phyloP scores from a whole-genome alignment of 768 basidiomycete species.

The Fomitopsis pulvina region DNA sequence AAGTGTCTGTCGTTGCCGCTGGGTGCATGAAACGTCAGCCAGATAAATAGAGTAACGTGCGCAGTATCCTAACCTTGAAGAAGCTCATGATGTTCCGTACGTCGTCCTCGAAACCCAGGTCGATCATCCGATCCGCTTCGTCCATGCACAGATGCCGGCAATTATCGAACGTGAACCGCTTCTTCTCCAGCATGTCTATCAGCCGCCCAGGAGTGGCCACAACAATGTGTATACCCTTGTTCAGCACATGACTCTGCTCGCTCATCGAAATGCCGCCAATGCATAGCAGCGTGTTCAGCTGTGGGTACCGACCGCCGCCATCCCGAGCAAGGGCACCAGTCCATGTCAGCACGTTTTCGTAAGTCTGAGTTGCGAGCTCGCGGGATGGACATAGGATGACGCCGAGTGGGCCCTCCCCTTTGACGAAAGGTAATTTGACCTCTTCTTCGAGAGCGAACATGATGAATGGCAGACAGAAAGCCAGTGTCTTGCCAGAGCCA shows the following conservation, averaged over 20 bases:
- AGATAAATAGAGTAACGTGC: neutral
- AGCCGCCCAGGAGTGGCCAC: constrained; percentile 95
- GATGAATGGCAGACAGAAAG: constrained; percentile 95
- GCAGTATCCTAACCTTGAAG: constrained; percentile 67
- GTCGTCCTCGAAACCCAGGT: constrained; percentile 97
- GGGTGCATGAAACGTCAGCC: constrained; percentile 1
- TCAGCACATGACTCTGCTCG: constrained; percentile 90
- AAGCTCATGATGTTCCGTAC: constrained; percentile 99
- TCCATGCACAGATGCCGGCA: constrained; percentile 99
- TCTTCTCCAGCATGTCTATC: constrained; percentile 98
- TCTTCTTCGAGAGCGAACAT: constrained; percentile 97
- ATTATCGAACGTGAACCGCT: constrained; percentile 82
- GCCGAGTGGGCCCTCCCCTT: constrained; percentile 96
- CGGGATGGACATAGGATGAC: constrained; percentile 95
- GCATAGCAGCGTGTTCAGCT: constrained; percentile 81
- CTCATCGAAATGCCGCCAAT: constrained; percentile 99
- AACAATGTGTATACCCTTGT: constrained; percentile 90
- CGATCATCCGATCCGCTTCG: constrained; percentile 99
- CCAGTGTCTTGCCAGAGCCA: constrained; percentile 97
- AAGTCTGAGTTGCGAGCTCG: constrained; percentile 94
- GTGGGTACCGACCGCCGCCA: constrained; percentile 60
- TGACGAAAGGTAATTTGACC: constrained; percentile 77
- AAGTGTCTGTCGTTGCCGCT: constrained; percentile 95
- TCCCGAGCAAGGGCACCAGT: constrained; percentile 74
- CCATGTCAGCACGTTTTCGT: constrained; percentile 90